Evolutionary conservation across 176 grass and related monocot genomes (phyloP), one percentile per base, ranked within the genome.

Genomic region (Zoysia pacifica): DNA sequence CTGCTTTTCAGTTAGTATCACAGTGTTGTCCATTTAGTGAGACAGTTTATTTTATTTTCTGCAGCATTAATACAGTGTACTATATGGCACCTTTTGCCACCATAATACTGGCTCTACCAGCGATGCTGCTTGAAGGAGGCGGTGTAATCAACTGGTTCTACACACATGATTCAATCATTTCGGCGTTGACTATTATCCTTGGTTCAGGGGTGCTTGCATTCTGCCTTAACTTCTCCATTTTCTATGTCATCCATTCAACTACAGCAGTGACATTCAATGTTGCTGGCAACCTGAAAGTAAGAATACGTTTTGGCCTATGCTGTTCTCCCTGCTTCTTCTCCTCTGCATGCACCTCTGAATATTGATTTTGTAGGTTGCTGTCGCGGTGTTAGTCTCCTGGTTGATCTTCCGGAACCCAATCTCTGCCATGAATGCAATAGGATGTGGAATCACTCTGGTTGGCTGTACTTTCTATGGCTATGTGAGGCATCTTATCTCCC

Each of bases 41-140:
- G 61, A 79, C 75, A 19, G 42, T 59, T 6, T 67, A 3, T 72
- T 36, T 11, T 74, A 10, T 82, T 72, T 78, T 58, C 18, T 92
- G 70, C 81, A 98, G 95, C 76, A 98, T 98, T 83, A 98, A 98
- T 84, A 98, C 92, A 1, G 95, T 98, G 45, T 98, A 98, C 65
- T 98, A 98, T 82, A 98, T 98, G 95, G 90, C 95, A 11, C 95
- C 95, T 7, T 98, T 94, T 89, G 95, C 95, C 62, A 98, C 95
- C 54, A 87, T 93, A 92, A 98, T 98, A 87, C 73, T 98, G 65
- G 88, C 92, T 67, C 38, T 91, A 41, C 95, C 95, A 62, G 95
- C 95, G 39, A 85, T 91, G 69, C 67, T 98, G 66, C 78, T 98
- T 56, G 95, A 98, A 87, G 95, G 95, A 51, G 70, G 85, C 0